These are phyloP conservation scores for Gilbertella persicaria DNA, from an alignment of 371 early-diverging fungal genomes.

Conservation along the genomic window DNA sequence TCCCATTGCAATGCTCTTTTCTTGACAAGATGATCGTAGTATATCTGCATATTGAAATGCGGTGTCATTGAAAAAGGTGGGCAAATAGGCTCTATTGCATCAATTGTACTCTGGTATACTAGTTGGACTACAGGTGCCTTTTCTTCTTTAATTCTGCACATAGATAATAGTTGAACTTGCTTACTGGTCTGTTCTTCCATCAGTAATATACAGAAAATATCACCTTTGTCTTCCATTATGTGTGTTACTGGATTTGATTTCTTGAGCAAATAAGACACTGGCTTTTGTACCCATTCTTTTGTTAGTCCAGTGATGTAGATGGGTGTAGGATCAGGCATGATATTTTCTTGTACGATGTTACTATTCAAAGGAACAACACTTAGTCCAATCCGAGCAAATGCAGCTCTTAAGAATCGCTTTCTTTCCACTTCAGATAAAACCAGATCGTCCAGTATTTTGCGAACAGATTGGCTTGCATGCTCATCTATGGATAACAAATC, in stretches of 20 bases:
- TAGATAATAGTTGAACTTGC: slow-evolving; percentile 4
- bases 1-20: slow-evolving; percentile 23
- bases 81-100: slow-evolving; percentile 24
- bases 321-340: slow-evolving; percentile 50
- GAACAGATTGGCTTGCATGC: slow-evolving; percentile 10
- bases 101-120: slow-evolving; percentile 9
- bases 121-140: slow-evolving; percentile 14
- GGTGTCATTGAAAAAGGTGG: slow-evolving; percentile 32
- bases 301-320: slow-evolving; percentile 55
- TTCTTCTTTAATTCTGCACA: slow-evolving; percentile 9
- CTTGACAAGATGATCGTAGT: slow-evolving; percentile 37
- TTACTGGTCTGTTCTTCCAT: slow-evolving; percentile 3
- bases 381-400: slow-evolving; percentile 57
- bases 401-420: slow-evolving; percentile 47
- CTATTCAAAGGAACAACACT: slow-evolving; percentile 35
- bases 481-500: slow-evolving; percentile 38
- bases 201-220: slow-evolving; percentile 37
- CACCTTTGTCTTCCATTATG: slow-evolving; percentile 36
- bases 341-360: slow-evolving; percentile 26
- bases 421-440: slow-evolving; percentile 48
- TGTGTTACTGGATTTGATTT: slow-evolving; percentile 16
- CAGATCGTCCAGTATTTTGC: slow-evolving; percentile 44
- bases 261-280: slow-evolving; percentile 20
- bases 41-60: slow-evolving; percentile 45
- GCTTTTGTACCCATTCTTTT: slow-evolving; percentile 24